Evolutionary conservation across 768 basidiomycete species (phyloP).

Genomic region (Pulveroboletus sp.): DNA sequence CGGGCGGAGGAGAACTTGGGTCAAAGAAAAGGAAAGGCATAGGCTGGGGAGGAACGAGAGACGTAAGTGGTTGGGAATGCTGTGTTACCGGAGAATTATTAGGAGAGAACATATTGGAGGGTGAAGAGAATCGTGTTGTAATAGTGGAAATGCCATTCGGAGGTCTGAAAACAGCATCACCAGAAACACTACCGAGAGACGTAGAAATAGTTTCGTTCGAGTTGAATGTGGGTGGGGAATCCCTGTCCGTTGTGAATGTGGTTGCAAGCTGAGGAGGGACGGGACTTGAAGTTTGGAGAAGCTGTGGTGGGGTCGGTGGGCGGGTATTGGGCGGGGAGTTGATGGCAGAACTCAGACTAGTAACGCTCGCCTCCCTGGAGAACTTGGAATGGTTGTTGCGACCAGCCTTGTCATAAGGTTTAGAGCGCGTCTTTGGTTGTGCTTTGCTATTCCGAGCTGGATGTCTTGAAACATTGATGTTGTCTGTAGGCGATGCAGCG

Average conservation of each 20-base stretch:
- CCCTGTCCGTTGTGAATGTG: conserved; percentile 3
- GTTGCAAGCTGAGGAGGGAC: conserved; percentile 5
- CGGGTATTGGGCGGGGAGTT: conserved; percentile 37
- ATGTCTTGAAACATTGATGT: conserved; percentile 45
- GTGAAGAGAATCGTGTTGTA: conserved; percentile 15
- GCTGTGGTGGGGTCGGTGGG: conserved; percentile 29
- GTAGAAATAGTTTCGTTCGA: conserved; percentile 9
- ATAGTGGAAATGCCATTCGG: conserved; percentile 13
- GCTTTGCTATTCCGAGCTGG: conserved; percentile 43
- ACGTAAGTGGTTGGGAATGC: conserved; percentile 16
- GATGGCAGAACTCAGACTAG: conserved; percentile 47
- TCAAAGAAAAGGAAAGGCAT: conserved; percentile 65
- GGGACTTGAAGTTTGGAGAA: conserved; percentile 17
- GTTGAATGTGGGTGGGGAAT: conserved; percentile 4
- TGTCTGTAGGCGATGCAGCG: conserved; percentile 25
- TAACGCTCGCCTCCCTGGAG: conserved; percentile 54
- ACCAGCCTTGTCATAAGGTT: conserved; percentile 57
- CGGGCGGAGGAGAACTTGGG: conserved; percentile 43
- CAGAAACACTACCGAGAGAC: conserved; percentile 5
- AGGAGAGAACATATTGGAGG: conserved; percentile 20
- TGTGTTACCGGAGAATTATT: conserved; percentile 14
- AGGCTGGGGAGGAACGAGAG: conserved; percentile 34
- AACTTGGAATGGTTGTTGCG: conserved; percentile 39
- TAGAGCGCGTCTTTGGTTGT: conserved; percentile 54
- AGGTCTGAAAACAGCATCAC: conserved; percentile 13